Evolutionary conservation across 371 early-diverging fungal species (phyloP).

Genomic region (Mortierella sp.): DNA sequence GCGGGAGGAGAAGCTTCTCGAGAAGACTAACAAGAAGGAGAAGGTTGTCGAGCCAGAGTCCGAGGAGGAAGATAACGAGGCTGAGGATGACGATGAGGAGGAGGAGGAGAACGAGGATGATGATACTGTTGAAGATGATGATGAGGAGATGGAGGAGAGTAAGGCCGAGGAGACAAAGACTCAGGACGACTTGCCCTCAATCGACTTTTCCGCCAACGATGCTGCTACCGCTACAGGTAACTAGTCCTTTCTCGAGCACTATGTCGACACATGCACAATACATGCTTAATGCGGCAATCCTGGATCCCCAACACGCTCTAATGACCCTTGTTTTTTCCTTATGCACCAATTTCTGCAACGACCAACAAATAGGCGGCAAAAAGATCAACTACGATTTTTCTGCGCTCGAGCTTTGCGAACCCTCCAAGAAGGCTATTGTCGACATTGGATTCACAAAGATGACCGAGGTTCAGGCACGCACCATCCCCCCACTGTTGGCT

Average conservation of each 20-base stretch:
- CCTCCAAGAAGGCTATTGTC: constrained; percentile 85
- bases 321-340: neutral
- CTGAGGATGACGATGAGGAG: constrained; percentile 50
- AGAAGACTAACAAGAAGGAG: constrained; percentile 57
- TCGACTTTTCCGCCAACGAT: constrained; percentile 48
- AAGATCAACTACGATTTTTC: constrained; percentile 70
- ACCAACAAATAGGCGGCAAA: constrained; percentile 34
- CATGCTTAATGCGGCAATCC: neutral
- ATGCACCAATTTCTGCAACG: neutral
- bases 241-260: neutral
- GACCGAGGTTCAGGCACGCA: constrained; percentile 98
- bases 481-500: constrained; percentile 94
- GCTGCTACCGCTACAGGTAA: constrained; percentile 25
- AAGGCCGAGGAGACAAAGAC: constrained; percentile 36
- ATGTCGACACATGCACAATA: neutral
- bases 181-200: constrained; percentile 37
- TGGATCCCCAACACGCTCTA: neutral
- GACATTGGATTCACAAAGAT: constrained; percentile 96
- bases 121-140: constrained; percentile 53
- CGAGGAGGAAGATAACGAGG: constrained; percentile 49
- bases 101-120: constrained; percentile 56
- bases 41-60: constrained; percentile 42
- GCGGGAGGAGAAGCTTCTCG: constrained; percentile 52
- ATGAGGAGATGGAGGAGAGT: constrained; percentile 41
- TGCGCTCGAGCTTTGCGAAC: constrained; percentile 73